phyloP scores from a whole-genome alignment of 345 rosid genomes.

The Rhodamnia rubescens region DNA sequence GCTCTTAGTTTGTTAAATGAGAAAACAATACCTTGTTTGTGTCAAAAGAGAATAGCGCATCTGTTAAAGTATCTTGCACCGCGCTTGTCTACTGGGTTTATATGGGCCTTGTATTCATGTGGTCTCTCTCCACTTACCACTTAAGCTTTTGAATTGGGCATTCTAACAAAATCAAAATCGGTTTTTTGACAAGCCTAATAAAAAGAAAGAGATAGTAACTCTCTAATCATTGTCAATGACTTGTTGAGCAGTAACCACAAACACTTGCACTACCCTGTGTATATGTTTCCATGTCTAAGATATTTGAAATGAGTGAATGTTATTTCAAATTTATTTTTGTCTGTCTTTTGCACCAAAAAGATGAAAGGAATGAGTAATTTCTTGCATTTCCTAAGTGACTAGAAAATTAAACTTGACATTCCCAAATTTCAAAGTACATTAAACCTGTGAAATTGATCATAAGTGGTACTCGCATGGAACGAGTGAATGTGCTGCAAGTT shows the following conservation, averaged over 20 bases:
- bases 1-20: background rate
- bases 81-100: background rate
- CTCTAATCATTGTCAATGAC: background rate
- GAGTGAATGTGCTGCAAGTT: background rate
- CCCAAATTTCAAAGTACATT: background rate
- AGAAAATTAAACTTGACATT: background rate
- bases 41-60: background rate
- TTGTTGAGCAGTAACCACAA: background rate
- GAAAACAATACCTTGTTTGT: background rate
- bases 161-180: background rate
- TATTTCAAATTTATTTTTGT: background rate
- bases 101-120: background rate
- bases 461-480: background rate
- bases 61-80: background rate
- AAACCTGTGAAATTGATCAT: background rate
- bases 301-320: background rate
- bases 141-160: background rate
- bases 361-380: background rate
- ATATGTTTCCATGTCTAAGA: background rate
- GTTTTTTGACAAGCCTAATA: background rate
- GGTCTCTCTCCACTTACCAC: background rate
- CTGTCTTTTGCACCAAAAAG: background rate
- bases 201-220: background rate
- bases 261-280: background rate
- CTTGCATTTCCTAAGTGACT: background rate